These are phyloP conservation scores for Eutrema salsugineum DNA, from an alignment of 441 rosid species.

Conservation along the genomic window DNA sequence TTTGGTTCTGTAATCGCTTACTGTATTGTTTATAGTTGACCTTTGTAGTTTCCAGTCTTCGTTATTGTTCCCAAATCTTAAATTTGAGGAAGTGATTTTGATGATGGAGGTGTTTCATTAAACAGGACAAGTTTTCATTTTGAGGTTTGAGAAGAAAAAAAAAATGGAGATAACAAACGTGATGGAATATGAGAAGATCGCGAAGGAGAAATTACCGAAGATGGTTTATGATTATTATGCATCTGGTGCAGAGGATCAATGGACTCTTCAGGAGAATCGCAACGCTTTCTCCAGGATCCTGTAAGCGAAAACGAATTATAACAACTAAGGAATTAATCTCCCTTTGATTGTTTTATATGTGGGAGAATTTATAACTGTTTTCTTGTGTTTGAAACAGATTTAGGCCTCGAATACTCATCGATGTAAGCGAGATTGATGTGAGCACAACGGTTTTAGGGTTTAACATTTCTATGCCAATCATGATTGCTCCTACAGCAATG, in stretches of 20 bases:
- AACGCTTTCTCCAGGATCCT: slow-evolving; percentile 85
- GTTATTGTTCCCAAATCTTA: background rate
- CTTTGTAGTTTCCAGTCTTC: background rate
- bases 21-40: background rate
- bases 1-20: background rate
- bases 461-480: slow-evolving; percentile 95
- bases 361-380: background rate
- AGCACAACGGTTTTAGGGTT: slow-evolving; percentile 77
- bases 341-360: background rate
- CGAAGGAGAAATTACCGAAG: slow-evolving; percentile 88
- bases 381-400: slow-evolving; percentile 44
- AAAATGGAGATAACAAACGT: slow-evolving; percentile 81
- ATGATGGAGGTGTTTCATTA: background rate
- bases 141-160: background rate
- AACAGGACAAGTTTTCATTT: background rate
- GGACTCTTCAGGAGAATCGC: slow-evolving; percentile 86
- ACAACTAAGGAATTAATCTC: background rate
- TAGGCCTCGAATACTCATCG: slow-evolving; percentile 87
- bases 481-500: slow-evolving; percentile 97
- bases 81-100: background rate
- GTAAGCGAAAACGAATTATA: slow-evolving; percentile 27
- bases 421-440: slow-evolving; percentile 82
- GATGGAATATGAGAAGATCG: slow-evolving; percentile 76
- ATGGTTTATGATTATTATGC: slow-evolving; percentile 95
- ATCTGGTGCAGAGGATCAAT: slow-evolving; percentile 95